Conservation (phyloP, 2,329 filamentous ascomycete species). For the Anisogramma anomala region DNA sequence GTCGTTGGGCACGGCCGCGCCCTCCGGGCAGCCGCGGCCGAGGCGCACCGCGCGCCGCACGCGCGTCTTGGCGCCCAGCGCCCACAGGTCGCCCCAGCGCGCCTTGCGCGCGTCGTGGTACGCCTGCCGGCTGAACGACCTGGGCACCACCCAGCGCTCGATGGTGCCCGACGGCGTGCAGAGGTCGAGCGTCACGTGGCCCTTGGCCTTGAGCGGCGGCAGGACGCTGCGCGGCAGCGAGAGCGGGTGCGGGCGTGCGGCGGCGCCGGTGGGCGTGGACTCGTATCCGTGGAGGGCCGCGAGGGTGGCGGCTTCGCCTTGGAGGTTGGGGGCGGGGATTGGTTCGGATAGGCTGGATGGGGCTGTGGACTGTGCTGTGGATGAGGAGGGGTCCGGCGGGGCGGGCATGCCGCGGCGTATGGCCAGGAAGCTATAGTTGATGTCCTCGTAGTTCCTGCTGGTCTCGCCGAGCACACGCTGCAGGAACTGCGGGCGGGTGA, state of each 20-base stretch:
- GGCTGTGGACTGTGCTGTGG: conserved; percentile 30
- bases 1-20: conserved; percentile 25
- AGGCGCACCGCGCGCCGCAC: conserved; percentile 49
- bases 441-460: conserved; percentile 75
- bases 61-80: conserved; percentile 81
- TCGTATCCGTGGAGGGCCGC: conserved; percentile 66
- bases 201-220: conserved; percentile 73
- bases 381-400: conserved; percentile 21
- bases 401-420: conserved; percentile 60
- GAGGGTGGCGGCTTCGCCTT: conserved; percentile 47
- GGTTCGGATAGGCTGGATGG: conserved; percentile 20
- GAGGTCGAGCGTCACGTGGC: conserved; percentile 80
- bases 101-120: conserved; percentile 90
- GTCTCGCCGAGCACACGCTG: conserved; percentile 60
- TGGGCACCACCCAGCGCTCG: conserved; percentile 88
- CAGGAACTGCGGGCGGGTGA: conserved; percentile 70
- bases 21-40: conserved; percentile 32
- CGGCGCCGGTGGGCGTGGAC: conserved; percentile 23
- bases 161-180: conserved; percentile 78
- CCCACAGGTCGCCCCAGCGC: conserved; percentile 90
- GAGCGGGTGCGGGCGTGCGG: conserved; percentile 40
- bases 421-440: conserved; percentile 81
- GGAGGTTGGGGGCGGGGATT: conserved; percentile 20
- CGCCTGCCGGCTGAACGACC: conserved; percentile 66
- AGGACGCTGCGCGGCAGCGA: conserved; percentile 68